A percentile compares a stretch with the other conserved stretches of the same genome.
phyloP scores from a whole-genome alignment of 345 rosid genomes.

The Raphanus raphanistrum region DNA sequence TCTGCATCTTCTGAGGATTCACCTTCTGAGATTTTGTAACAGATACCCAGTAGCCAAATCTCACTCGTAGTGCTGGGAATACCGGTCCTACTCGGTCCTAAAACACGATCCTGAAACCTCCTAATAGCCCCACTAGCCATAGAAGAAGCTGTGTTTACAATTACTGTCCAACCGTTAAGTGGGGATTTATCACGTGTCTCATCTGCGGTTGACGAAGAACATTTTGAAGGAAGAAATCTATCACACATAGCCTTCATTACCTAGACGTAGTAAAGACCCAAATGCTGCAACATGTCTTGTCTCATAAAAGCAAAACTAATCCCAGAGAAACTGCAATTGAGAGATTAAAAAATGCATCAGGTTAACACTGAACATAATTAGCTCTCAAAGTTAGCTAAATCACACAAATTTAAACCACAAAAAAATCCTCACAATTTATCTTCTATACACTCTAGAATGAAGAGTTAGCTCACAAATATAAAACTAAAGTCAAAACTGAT shows the following conservation, averaged over 20 bases:
- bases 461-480: too few species aligned
- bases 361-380: background rate
- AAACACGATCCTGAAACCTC: slow-evolving; percentile 84
- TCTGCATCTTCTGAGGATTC: slow-evolving; percentile 50
- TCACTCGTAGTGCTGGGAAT: slow-evolving; percentile 63
- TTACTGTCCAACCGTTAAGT: slow-evolving; percentile 67
- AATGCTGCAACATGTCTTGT: slow-evolving; percentile 15
- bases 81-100: slow-evolving; percentile 72
- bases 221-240: slow-evolving; percentile 50
- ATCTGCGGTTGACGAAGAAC: slow-evolving; percentile 44
- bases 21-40: slow-evolving; percentile 59
- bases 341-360: background rate
- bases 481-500: too few species aligned
- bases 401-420: background rate
- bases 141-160: slow-evolving; percentile 59
- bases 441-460: background rate
- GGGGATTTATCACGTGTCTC: slow-evolving; percentile 44
- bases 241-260: slow-evolving; percentile 73
- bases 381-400: background rate
- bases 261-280: slow-evolving; percentile 40
- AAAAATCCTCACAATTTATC: too few species aligned
- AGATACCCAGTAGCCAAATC: slow-evolving; percentile 85
- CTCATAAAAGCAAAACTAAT: slow-evolving; percentile 21
- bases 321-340: slow-evolving; percentile 11
- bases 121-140: slow-evolving; percentile 81